phyloP scores from a whole-genome alignment of 73 alveolate species.

The Paramecium tetraurelia region DNA sequence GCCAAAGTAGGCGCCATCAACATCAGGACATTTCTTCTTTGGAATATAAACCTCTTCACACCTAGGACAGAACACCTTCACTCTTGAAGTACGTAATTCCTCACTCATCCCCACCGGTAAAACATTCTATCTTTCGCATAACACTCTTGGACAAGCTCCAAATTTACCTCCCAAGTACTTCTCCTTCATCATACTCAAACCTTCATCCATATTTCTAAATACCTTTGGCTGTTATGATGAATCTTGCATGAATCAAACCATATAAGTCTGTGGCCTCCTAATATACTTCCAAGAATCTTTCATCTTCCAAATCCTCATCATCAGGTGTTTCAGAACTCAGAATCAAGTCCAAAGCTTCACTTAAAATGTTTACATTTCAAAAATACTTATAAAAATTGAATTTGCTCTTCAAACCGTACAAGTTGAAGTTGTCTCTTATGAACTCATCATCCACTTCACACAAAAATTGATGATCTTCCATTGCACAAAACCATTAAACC shows the following conservation, averaged over 20 bases:
- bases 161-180: conserved; percentile 88
- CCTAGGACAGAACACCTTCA: conserved; percentile 95
- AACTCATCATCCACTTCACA: conserved; percentile 92
- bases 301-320: conserved; percentile 92
- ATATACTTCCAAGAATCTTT: conserved; percentile 77
- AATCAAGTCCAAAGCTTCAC: conserved; percentile 89
- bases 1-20: conserved; percentile 97
- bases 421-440: conserved; percentile 81
- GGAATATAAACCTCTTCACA: conserved; percentile 98
- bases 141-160: conserved; percentile 96
- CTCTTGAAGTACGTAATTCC: conserved; percentile 95
- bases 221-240: conserved; percentile 92
- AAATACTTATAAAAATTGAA: conserved; percentile 62
- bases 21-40: conserved; percentile 77
- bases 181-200: conserved; percentile 93
- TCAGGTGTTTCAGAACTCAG: conserved; percentile 88
- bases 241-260: conserved; percentile 95
- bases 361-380: background rate
- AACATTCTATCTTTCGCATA: conserved; percentile 92
- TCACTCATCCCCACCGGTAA: conserved; percentile 96
- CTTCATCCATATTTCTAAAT: conserved; percentile 51
- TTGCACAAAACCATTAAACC: conserved; percentile 93
- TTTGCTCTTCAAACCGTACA: conserved; percentile 78
- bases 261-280: conserved; percentile 93
- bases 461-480: conserved; percentile 93